phyloP scores from a whole-genome alignment of 2,329 filamentous ascomycete species.

The Fusarium brevicatenulatum region DNA sequence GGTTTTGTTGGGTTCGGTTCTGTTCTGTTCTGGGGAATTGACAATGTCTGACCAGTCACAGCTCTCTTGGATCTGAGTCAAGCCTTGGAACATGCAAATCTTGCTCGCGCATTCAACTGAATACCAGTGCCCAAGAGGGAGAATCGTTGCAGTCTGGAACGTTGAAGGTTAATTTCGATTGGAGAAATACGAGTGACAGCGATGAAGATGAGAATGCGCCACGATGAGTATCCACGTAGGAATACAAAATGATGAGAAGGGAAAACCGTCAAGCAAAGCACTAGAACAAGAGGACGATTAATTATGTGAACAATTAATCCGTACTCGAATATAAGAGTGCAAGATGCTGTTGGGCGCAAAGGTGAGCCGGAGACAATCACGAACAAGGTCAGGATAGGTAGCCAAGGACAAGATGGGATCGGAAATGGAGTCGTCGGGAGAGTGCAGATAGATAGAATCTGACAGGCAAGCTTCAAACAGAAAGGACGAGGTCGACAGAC shows the following conservation, averaged over 20 bases:
- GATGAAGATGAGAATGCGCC: constrained; percentile 17
- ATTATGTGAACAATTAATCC: background rate
- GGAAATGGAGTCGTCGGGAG: constrained; percentile 19
- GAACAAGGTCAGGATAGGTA: constrained; percentile 10
- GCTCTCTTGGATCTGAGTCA: constrained; percentile 25
- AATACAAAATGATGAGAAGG: background rate
- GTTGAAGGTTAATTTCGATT: constrained; percentile 8
- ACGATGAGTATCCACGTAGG: background rate
- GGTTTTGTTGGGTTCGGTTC: background rate
- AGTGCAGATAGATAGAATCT: background rate
- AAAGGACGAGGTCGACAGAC: constrained; percentile 10
- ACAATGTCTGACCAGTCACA: constrained; percentile 28
- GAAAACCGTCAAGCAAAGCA: background rate
- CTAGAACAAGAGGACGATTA: background rate
- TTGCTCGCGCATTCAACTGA: constrained; percentile 8
- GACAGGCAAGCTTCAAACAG: background rate
- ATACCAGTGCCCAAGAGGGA: constrained; percentile 28
- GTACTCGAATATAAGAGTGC: constrained; percentile 18
- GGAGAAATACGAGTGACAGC: background rate
- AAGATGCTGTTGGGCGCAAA: constrained; percentile 28
- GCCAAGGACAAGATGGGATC: constrained; percentile 9
- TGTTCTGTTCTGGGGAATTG: constrained; percentile 8
- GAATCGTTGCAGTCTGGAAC: constrained; percentile 17
- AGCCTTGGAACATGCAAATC: constrained; percentile 9
- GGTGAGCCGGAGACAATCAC: constrained; percentile 32